A percentile compares a stretch with the other conserved stretches of the same genome.
Conservation (phyloP, 495 filamentous ascomycete species). For the Podospora bellae-mahoneyi region DNA sequence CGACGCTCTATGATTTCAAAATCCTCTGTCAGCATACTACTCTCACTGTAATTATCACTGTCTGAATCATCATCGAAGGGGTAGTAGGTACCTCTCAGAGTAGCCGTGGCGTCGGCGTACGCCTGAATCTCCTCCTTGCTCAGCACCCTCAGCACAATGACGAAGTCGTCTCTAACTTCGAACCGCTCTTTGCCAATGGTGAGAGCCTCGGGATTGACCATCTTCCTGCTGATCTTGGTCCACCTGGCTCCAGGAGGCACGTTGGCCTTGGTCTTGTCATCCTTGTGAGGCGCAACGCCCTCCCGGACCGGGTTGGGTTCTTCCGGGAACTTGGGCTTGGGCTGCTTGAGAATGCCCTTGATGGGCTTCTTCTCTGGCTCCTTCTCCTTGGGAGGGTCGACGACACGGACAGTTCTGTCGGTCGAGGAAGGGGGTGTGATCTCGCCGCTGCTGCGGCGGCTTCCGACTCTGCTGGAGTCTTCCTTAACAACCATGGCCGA, state of each 20-base stretch:
- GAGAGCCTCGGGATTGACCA: constrained; percentile 80
- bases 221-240: constrained; percentile 81
- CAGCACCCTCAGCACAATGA: constrained; percentile 79
- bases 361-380: constrained; percentile 37
- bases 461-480: constrained; percentile 20
- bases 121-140: constrained; percentile 78
- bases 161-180: constrained; percentile 75
- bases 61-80: constrained; percentile 6
- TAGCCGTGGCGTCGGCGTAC: constrained; percentile 69
- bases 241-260: constrained; percentile 77
- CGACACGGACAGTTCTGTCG: constrained; percentile 50
- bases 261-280: constrained; percentile 66
- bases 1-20: constrained; percentile 33
- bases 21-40: constrained; percentile 1
- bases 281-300: constrained; percentile 84
- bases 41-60: neutral
- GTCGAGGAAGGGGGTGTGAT: constrained; percentile 12
- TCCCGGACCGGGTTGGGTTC: constrained; percentile 73
- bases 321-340: constrained; percentile 73
- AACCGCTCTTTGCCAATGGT: constrained; percentile 74
- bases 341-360: constrained; percentile 60
- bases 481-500: constrained; percentile 31
- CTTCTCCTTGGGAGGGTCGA: constrained; percentile 54
- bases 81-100: constrained; percentile 64
- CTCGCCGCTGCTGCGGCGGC: neutral